These are phyloP conservation scores for Trichoderma breve DNA, from an alignment of 2,329 filamentous ascomycete species.

Conservation along the genomic window DNA sequence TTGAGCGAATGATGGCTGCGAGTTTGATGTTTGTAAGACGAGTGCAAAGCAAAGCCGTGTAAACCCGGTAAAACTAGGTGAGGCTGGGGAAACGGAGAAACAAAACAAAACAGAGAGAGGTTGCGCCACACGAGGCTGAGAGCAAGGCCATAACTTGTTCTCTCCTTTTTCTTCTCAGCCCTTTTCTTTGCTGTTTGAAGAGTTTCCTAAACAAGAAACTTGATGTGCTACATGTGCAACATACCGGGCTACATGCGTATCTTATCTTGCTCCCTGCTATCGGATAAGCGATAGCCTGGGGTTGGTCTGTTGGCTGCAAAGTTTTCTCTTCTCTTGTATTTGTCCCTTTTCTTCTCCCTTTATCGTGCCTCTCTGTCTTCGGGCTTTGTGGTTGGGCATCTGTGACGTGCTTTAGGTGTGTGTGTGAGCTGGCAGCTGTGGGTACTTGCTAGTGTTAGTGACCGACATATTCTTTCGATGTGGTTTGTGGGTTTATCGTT, in stretches of 20 bases:
- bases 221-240: background rate
- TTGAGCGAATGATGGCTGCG: background rate
- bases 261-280: background rate
- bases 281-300: background rate
- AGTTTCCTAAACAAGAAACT: background rate
- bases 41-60: background rate
- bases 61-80: background rate
- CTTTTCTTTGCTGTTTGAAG: background rate
- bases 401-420: slow-evolving; percentile 16
- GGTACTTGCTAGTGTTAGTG: slow-evolving; percentile 4
- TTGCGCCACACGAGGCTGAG: slow-evolving; percentile 12
- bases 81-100: background rate
- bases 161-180: background rate
- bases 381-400: slow-evolving; percentile 15
- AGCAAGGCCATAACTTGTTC: background rate
- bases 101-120: background rate
- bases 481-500: background rate
- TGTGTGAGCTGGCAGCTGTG: slow-evolving; percentile 16
- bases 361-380: background rate
- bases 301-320: background rate
- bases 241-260: background rate
- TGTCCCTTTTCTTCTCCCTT: background rate
- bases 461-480: background rate
- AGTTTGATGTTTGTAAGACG: background rate
- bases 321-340: background rate